Percentiles rank a stretch among this genome's conserved stretches.
phyloP scores from a whole-genome alignment of 2,329 filamentous ascomycete species.

The Fusarium sp. region DNA sequence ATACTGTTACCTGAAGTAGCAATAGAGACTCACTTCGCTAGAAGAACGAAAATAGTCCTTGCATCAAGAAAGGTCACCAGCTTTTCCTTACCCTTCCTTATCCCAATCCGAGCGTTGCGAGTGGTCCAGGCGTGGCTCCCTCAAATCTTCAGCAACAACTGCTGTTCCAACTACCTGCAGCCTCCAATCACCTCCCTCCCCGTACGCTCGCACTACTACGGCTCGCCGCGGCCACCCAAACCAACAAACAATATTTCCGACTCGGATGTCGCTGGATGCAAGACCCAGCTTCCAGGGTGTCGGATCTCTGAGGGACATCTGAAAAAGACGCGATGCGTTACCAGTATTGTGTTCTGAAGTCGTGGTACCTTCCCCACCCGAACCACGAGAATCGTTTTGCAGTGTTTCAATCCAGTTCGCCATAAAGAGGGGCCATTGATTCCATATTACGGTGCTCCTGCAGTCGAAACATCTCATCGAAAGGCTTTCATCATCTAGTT shows the following conservation, averaged over 20 bases:
- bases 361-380: fast-evolving
- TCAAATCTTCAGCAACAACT: neutral
- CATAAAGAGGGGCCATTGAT: fast-evolving
- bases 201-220: neutral
- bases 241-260: neutral
- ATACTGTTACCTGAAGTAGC: too few species aligned
- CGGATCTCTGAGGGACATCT: fast-evolving
- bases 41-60: neutral
- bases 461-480: neutral
- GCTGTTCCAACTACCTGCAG: neutral
- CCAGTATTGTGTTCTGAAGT: too few species aligned
- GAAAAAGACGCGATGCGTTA: neutral
- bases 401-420: neutral
- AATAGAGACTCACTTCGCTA: neutral
- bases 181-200: fast-evolving
- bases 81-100: too few species aligned
- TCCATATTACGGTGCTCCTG: neutral
- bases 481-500: neutral
- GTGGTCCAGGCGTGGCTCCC: fast-evolving
- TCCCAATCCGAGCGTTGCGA: fast-evolving
- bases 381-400: too few species aligned
- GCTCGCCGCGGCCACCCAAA: neutral
- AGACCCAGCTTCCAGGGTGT: neutral
- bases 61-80: too few species aligned
- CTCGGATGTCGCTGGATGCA: neutral